Conservation (phyloP, 768 basidiomycete species). For the Auricularia heimuer region DNA sequence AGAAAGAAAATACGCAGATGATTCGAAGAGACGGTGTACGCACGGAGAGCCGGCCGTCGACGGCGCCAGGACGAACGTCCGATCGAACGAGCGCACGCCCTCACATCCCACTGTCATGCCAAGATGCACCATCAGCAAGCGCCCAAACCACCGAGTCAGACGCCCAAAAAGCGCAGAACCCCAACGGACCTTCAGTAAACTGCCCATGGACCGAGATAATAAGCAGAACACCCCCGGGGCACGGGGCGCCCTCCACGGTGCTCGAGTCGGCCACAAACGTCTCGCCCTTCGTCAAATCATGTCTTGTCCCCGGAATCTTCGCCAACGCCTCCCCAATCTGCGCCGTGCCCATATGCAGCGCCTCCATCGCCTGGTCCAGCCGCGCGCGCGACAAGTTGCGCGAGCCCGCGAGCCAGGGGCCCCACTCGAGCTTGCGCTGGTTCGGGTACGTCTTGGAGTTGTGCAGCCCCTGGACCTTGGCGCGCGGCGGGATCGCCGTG, state of each 20-base stretch:
- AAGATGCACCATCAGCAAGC: not conserved
- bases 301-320: slow-evolving; percentile 65
- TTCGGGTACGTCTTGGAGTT: slow-evolving; percentile 46
- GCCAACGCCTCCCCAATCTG: slow-evolving; percentile 49
- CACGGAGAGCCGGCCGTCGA: slow-evolving; percentile 77
- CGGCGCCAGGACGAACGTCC: slow-evolving; percentile 79
- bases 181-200: slow-evolving; percentile 72
- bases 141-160: too few relatives aligned
- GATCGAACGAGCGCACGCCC: slow-evolving; percentile 86
- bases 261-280: slow-evolving; percentile 86
- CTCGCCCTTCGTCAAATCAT: slow-evolving; percentile 69
- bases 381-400: slow-evolving; percentile 48
- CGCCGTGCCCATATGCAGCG: slow-evolving; percentile 55
- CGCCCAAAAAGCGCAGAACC: not conserved
- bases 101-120: slow-evolving; percentile 43
- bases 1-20: slow-evolving; percentile 10
- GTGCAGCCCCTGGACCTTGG: slow-evolving; percentile 55
- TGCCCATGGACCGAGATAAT: slow-evolving; percentile 79
- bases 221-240: slow-evolving; percentile 29
- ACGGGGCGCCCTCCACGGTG: slow-evolving; percentile 33
- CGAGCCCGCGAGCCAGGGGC: slow-evolving; percentile 60
- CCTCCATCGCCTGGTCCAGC: slow-evolving; percentile 15
- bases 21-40: slow-evolving; percentile 21
- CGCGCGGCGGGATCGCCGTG: slow-evolving; percentile 70
- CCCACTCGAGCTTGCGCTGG: slow-evolving; percentile 77